Evolutionary conservation across 108 stramenopile species (phyloP).

Genomic region (Cyclotella cryptica): DNA sequence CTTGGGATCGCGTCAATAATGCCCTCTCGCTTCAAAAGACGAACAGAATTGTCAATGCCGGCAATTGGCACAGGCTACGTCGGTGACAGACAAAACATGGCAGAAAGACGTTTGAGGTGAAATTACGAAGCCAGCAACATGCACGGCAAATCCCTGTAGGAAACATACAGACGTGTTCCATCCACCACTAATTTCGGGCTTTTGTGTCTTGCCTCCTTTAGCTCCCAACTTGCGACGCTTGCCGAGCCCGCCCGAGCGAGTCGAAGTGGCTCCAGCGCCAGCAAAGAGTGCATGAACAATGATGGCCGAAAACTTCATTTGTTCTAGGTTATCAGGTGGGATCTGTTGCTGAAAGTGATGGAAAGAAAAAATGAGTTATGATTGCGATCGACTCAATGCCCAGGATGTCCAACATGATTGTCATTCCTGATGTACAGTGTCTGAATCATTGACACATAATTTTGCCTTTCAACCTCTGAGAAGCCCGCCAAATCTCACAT

Average conservation of each 20-base stretch:
- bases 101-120: neutral
- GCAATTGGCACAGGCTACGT: slow-evolving; percentile 12
- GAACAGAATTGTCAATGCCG: slow-evolving; percentile 51
- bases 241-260: neutral
- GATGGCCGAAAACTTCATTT: neutral
- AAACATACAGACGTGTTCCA: neutral
- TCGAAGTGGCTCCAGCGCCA: neutral
- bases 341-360: neutral
- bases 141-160: no score
- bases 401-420: no score
- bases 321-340: neutral
- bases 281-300: neutral
- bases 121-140: neutral
- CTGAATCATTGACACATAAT: no score
- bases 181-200: neutral
- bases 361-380: no score
- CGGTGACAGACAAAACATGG: neutral
- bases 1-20: slow-evolving; percentile 3
- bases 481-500: no score
- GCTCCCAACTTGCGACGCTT: neutral
- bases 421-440: no score
- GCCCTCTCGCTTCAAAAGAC: slow-evolving; percentile 52
- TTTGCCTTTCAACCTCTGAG: no score
- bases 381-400: no score
- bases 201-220: neutral